Conservation (phyloP, 306 rosid species). For the Adenanthera pavonina region DNA sequence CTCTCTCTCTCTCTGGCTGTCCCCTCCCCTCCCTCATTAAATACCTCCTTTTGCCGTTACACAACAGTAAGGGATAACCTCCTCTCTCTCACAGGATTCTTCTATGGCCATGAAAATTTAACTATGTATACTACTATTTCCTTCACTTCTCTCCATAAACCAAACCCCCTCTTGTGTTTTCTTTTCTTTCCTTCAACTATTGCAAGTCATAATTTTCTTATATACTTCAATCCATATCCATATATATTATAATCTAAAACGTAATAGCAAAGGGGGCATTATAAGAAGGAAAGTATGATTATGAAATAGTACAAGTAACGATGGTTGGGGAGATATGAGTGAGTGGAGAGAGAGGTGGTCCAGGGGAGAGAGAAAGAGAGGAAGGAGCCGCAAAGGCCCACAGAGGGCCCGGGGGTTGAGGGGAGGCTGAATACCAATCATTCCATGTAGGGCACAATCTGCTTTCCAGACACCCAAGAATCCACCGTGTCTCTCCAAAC, state of each 20-base stretch:
- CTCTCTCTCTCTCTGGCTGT: neutral
- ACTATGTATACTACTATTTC: too few relatives aligned
- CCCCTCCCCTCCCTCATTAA: slow-evolving; percentile 12
- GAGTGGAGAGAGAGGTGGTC: neutral
- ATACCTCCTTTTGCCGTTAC: neutral
- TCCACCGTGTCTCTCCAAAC: slow-evolving; percentile 56
- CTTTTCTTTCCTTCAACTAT: too few relatives aligned
- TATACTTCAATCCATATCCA: too few relatives aligned
- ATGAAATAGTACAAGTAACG: too few relatives aligned
- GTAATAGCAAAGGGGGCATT: too few relatives aligned
- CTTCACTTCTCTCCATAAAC: too few relatives aligned
- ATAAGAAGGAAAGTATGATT: too few relatives aligned
- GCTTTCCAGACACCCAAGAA: slow-evolving; percentile 40
- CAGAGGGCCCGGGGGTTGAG: neutral
- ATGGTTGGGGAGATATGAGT: too few relatives aligned
- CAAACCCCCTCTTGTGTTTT: too few relatives aligned
- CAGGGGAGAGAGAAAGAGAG: neutral
- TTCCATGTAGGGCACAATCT: slow-evolving; percentile 51
- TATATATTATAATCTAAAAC: too few relatives aligned
- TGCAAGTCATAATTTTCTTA: too few relatives aligned
- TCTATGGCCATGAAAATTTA: neutral
- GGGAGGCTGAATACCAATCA: slow-evolving; percentile 32
- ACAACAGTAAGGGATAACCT: neutral
- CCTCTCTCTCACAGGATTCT: neutral
- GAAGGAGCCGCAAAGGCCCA: neutral